phyloP scores from a whole-genome alignment of 352 stramenopile species.

The Phytopythium boreale region DNA sequence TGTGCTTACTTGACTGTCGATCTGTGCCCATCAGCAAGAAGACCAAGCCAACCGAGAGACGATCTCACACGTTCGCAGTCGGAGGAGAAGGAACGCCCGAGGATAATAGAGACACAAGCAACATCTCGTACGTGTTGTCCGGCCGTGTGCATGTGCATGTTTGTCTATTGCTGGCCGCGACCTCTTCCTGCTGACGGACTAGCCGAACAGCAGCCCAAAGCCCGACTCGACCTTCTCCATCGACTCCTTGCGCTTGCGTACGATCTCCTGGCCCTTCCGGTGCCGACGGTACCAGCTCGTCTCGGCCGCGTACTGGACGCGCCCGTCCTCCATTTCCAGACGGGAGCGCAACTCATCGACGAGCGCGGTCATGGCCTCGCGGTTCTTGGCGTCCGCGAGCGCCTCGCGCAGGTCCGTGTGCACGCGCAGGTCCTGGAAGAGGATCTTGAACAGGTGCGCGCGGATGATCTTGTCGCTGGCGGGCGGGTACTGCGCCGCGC shows the following conservation, averaged over 20 bases:
- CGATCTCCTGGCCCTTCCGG: constrained; percentile 62
- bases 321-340: constrained; percentile 21
- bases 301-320: constrained; percentile 44
- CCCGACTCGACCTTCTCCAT: constrained; percentile 57
- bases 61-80: neutral
- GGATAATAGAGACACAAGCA: constrained; percentile 4
- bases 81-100: neutral
- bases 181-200: neutral
- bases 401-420: constrained; percentile 70
- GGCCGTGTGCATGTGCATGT: neutral
- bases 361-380: constrained; percentile 53
- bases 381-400: constrained; percentile 54
- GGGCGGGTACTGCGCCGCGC: constrained; percentile 83
- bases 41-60: neutral
- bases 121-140: neutral
- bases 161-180: neutral
- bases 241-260: constrained; percentile 44
- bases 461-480: constrained; percentile 80
- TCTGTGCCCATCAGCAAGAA: neutral
- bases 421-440: constrained; percentile 82
- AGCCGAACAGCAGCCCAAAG: constrained; percentile 49
- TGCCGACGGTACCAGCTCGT: constrained; percentile 86
- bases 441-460: constrained; percentile 88
- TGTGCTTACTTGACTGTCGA: neutral
- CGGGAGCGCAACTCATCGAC: constrained; percentile 50